Evolutionary conservation across 495 filamentous ascomycete genomes (phyloP), one percentile per base, ranked within the genome.

Genomic region (Daldinia caldariorum): DNA sequence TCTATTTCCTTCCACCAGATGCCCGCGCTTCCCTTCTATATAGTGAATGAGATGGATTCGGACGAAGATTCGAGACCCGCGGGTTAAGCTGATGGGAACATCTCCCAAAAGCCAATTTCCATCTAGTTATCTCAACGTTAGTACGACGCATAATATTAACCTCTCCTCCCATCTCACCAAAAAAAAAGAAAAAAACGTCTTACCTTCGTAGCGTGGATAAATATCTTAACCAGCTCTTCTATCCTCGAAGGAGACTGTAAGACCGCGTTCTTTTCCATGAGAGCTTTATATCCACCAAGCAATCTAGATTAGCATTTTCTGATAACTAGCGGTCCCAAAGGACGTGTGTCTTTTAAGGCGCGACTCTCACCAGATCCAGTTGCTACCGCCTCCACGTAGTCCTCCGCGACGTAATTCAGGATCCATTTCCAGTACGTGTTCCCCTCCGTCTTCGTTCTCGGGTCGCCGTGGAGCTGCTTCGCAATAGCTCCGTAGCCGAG

Each of bases 371-470:
- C 88, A 56, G 84, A 87, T 47, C 91, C 91, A 2, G 86, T 80
- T 62, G 79, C 81, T 39, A 94, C 89, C 8, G 92, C 90, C 51
- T 89, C 82, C 4, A 80, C 77, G 69, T 94, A 97, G 75, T 95
- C 91, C 14, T 91, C 88, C 5, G 87, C 89, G 12, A 90, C 87
- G 78, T 97, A 97, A 66, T 91, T 94, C 76, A 92, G 79, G 51
- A 97, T 91, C 94, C 94, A 97, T 56, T 89, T 86, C 89, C 89
- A 94, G 80, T 94, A 97, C n/a, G 79, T 80, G 76, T 96, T 97
- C 1, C 86, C 89, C 50, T 90, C 83, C 51, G 78, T 76, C 57
- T 87, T 86, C 3, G 88, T 86, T 16, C 81, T 75, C 13, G 83
- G 76, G 60, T 90, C 85, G 10, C 80, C 78, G 68, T 89, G 81